Percentiles rank a stretch among this genome's conserved stretches.
These are phyloP conservation scores for Blattamonas nauphoetae DNA, from an alignment of 78 protist genomes.

Conservation along the genomic window DNA sequence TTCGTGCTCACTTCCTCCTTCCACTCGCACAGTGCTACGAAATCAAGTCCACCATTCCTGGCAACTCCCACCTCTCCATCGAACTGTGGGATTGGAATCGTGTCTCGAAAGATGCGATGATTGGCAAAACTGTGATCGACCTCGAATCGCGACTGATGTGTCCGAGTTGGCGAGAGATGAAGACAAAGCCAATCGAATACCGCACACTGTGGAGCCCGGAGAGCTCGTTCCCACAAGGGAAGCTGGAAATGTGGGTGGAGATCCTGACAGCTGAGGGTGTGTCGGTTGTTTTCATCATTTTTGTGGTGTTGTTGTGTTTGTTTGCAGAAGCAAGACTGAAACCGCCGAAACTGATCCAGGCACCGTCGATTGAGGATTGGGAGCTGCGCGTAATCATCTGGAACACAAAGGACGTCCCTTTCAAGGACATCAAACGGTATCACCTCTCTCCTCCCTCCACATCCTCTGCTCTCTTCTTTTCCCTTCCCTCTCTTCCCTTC, in stretches of 20 bases:
- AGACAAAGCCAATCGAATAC: slow-evolving; percentile 17
- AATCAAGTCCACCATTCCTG: slow-evolving; percentile 14
- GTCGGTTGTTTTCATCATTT: too few species aligned
- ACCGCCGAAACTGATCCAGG: slow-evolving; percentile 3
- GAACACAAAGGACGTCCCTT: slow-evolving; percentile 17
- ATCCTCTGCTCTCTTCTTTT: too few species aligned
- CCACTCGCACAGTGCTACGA: slow-evolving; percentile 1
- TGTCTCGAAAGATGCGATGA: slow-evolving; percentile 4
- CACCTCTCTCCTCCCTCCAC: too few species aligned
- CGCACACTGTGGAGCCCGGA: slow-evolving; percentile 24
- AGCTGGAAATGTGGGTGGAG: slow-evolving; percentile 28
- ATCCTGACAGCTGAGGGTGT: slow-evolving; percentile 24
- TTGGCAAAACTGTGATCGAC: slow-evolving; percentile 21
- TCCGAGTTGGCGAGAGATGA: neutral
- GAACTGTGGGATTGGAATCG: slow-evolving; percentile 2
- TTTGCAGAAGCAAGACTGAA: slow-evolving; percentile 13
- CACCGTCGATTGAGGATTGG: slow-evolving; percentile 12
- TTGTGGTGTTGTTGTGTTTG: too few species aligned
- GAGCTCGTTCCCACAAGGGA: slow-evolving; percentile 22
- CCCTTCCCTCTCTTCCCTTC: too few species aligned
- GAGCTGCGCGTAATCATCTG: slow-evolving; percentile 24
- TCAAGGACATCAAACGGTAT: slow-evolving; percentile 8
- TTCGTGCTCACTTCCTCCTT: slow-evolving; percentile 11
- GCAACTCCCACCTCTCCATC: slow-evolving; percentile 13
- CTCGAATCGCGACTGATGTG: slow-evolving; percentile 13